Evolutionary conservation across 2,329 filamentous ascomycete genomes (phyloP).

Genomic region (Colletotrichum lupini): DNA sequence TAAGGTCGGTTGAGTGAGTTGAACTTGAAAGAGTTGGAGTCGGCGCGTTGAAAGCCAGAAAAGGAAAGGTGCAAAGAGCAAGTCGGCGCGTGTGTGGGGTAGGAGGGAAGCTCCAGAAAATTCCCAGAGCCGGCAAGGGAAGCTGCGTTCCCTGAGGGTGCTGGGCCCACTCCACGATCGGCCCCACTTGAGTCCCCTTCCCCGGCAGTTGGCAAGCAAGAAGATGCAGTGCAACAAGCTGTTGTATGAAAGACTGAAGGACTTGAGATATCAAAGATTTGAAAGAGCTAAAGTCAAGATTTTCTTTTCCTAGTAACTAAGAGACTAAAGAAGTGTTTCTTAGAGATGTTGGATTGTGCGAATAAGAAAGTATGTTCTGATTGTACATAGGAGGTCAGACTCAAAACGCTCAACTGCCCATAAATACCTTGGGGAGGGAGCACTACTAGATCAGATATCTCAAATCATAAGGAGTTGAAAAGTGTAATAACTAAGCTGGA

Average conservation of each 20-base stretch:
- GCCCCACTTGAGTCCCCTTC: constrained; percentile 6
- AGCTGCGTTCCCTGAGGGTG: neutral
- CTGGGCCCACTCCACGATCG: constrained; percentile 9
- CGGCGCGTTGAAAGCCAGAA: neutral
- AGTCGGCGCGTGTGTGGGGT: constrained; percentile 9
- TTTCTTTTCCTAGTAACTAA: neutral
- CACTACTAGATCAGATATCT: neutral
- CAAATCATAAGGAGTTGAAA: neutral
- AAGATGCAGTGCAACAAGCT: constrained; percentile 16
- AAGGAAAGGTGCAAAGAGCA: neutral
- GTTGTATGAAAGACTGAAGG: neutral
- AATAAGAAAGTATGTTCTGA: neutral
- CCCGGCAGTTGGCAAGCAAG: neutral
- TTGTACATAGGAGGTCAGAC: neutral
- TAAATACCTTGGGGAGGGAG: neutral
- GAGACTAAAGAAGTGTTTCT: neutral
- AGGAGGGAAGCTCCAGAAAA: neutral
- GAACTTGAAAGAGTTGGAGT: neutral
- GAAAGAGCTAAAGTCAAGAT: too few species aligned
- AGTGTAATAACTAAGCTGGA: neutral
- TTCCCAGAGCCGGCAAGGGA: neutral
- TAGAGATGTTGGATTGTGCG: neutral
- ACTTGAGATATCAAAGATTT: neutral
- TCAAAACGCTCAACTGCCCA: neutral
- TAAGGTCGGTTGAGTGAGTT: neutral